A percentile compares a stretch with the other conserved stretches of the same genome.
These are phyloP conservation scores for Gypsophila paniculata DNA, from an alignment of 179 eudicot species.

Conservation along the genomic window DNA sequence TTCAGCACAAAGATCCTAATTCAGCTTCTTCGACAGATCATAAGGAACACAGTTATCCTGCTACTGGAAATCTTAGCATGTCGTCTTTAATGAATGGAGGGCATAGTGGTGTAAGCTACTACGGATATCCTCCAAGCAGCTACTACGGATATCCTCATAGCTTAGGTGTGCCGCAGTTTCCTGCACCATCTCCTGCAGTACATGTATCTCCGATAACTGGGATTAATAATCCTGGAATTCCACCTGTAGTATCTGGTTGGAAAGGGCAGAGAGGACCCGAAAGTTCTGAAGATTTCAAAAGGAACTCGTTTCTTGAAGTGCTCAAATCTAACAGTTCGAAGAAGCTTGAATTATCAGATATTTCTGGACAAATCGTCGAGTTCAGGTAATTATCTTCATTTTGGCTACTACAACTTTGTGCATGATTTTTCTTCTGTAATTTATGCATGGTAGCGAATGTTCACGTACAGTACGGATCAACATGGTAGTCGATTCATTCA, in stretches of 20 bases:
- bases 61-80: slow-evolving; percentile 11
- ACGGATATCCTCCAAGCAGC: slow-evolving; percentile 42
- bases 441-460: slow-evolving; percentile 12
- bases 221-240: slow-evolving; percentile 34
- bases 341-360: slow-evolving; percentile 67
- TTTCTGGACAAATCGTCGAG: slow-evolving; percentile 71
- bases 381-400: slow-evolving; percentile 46
- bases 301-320: slow-evolving; percentile 58
- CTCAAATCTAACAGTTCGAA: slow-evolving; percentile 53
- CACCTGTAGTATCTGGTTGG: slow-evolving; percentile 36
- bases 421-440: neutral
- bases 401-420: neutral
- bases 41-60: slow-evolving; percentile 23
- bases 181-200: slow-evolving; percentile 36
- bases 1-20: slow-evolving; percentile 30
- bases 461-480: slow-evolving; percentile 65
- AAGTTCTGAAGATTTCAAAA: slow-evolving; percentile 36
- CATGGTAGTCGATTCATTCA: slow-evolving; percentile 95
- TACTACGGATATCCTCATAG: slow-evolving; percentile 45
- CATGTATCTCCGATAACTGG: slow-evolving; percentile 52
- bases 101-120: slow-evolving; percentile 30
- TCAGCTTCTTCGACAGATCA: slow-evolving; percentile 26
- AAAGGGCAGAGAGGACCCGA: slow-evolving; percentile 48
- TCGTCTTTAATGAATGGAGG: slow-evolving; percentile 34
- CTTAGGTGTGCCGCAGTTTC: slow-evolving; percentile 41